These are phyloP conservation scores for Penicillium mononematosum DNA, from an alignment of 495 filamentous ascomycete species.

Conservation along the genomic window DNA sequence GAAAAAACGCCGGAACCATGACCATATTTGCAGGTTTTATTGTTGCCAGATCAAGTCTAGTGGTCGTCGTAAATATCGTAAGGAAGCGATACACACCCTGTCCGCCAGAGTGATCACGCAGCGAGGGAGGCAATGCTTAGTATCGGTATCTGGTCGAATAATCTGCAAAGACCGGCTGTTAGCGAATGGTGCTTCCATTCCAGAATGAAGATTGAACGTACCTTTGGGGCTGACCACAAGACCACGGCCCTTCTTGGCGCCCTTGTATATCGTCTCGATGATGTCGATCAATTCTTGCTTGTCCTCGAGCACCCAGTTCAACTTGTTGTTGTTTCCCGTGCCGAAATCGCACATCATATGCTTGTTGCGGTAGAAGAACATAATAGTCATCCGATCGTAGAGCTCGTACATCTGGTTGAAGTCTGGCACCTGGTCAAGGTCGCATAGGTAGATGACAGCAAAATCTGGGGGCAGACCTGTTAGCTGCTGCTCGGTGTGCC, in stretches of 20 bases:
- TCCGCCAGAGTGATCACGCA: slow-evolving; percentile 2
- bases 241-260: slow-evolving; percentile 95
- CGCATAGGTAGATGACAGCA: slow-evolving; percentile 94
- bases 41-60: slow-evolving; percentile 8
- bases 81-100: slow-evolving; percentile 8
- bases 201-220: slow-evolving; percentile 18
- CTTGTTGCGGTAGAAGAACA: slow-evolving; percentile 98
- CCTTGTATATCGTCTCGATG: slow-evolving; percentile 95
- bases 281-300: slow-evolving; percentile 99
- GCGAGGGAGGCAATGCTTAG: slow-evolving; percentile 33
- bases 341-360: slow-evolving; percentile 99
- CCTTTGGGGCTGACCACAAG: slow-evolving; percentile 93
- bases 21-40: slow-evolving; percentile 11
- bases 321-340: slow-evolving; percentile 97
- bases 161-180: slow-evolving; percentile 45
- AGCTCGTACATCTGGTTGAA: slow-evolving; percentile 95
- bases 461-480: slow-evolving; percentile 30
- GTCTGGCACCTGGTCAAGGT: slow-evolving; percentile 92
- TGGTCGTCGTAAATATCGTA: slow-evolving; percentile 23
- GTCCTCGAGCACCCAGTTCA: slow-evolving; percentile 96
- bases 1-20: slow-evolving; percentile 4
- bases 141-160: slow-evolving; percentile 85
- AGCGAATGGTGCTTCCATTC: slow-evolving; percentile 3
- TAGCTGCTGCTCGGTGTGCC: not conserved
- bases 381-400: slow-evolving; percentile 69